Conservation (phyloP, 768 basidiomycete genomes). For the Calocera cornea region DNA sequence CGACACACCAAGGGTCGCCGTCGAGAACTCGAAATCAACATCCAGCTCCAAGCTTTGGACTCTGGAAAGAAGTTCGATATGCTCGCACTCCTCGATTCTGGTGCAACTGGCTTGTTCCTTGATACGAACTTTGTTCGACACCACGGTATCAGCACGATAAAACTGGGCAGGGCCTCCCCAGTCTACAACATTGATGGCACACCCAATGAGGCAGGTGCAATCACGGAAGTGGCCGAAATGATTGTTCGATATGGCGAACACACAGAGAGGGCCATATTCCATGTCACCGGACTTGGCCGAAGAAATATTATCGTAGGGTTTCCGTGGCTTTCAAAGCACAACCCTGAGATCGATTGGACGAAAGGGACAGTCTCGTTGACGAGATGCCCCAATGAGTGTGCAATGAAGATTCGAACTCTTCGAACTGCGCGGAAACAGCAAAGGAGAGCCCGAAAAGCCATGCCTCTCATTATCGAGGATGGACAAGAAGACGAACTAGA, state of each 20-base stretch:
- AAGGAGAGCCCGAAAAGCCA: not conserved
- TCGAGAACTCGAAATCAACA: not conserved
- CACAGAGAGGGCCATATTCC: not conserved
- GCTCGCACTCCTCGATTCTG: too few species aligned
- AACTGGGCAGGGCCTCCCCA: not conserved
- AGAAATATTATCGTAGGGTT: not conserved
- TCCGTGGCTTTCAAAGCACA: too few species aligned
- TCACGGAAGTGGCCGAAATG: too few species aligned
- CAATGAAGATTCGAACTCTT: too few species aligned
- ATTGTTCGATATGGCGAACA: too few species aligned
- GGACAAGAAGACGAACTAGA: not conserved
- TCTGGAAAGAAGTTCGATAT: too few species aligned
- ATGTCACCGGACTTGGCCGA: not conserved
- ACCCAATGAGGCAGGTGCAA: too few species aligned
- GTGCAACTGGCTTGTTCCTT: too few species aligned
- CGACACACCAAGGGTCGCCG: not conserved
- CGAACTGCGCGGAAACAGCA: not conserved
- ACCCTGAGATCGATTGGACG: too few species aligned
- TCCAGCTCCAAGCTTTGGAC: not conserved
- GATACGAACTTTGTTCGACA: not conserved
- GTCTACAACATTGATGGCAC: too few species aligned
- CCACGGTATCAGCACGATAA: not conserved
- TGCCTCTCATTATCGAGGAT: not conserved
- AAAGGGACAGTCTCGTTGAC: too few species aligned
- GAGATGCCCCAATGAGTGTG: too few species aligned